Base-by-base conservation (phyloP, 768 basidiomycete genomes). In the Daedaleopsis nitida region DNA sequence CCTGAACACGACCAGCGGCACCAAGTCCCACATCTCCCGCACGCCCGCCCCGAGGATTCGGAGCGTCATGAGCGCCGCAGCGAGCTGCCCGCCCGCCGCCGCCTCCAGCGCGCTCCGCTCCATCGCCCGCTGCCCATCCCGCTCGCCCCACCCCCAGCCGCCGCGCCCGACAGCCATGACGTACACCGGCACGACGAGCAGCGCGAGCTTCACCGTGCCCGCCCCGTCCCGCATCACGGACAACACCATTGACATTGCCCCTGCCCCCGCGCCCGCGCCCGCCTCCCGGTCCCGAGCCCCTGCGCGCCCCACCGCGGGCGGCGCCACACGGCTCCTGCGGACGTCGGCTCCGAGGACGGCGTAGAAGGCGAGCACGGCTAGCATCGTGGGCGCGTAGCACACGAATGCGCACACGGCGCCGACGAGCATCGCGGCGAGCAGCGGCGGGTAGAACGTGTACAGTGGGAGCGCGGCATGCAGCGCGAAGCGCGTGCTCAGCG, bases 311-410 rank as follows among this genome's bases (percentile, higher is more conserved):
- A 23, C n/a, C 21, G n/a, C 35, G 1, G 43, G 57, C 37, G 62
- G 55, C 34, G 51, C 44, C 5, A 52, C n/a, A 21, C 62, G 57
- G 32, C 47, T 27, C 23, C 44, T 21, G 49, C 62, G 53, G 35
- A 64, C 59, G 51, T 64, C 62, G 35, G 58, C 57, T 35, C 39
- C 39, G 44, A 59, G 59, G 43, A 59, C 10, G 39, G 23, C 32
- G 44, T n/a, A 49, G 50, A 59, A 64, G 51, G 48, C 23, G 35
- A 52, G 49, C 17, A 64, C 58, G 23, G 58, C 62, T 24, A 64
- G 58, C 50, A 51, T 53, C 4, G 62, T 59, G 1, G 62, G 62
- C n/a, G 44, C n/a, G 62, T 64, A 64, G 51, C 58, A 64, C 17
- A 64, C 56, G 13, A 52, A 27, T 34, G 62, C 62, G 44, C 55